Percentiles rank a stretch among this genome's conserved stretches.
Conservation (phyloP, 495 filamentous ascomycete genomes). For the Aspergillus nanangensis region DNA sequence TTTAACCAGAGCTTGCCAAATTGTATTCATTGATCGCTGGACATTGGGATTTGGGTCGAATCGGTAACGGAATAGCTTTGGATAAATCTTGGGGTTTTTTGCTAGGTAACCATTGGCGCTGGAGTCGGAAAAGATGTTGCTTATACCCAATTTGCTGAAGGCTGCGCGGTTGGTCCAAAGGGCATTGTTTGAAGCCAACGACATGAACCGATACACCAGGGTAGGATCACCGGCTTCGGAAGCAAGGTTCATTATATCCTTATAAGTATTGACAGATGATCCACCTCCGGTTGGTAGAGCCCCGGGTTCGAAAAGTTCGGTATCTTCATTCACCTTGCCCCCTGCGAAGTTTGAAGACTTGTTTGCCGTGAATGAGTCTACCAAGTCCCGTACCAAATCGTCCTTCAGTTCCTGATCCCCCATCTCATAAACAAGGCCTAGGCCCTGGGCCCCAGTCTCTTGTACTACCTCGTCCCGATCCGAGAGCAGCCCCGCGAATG, state of each 20-base stretch:
- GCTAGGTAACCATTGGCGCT: constrained; percentile 66
- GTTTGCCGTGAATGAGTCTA: constrained; percentile 79
- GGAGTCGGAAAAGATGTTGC: constrained; percentile 83
- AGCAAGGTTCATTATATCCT: constrained; percentile 88
- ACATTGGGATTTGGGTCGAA: constrained; percentile 94
- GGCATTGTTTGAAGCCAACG: constrained; percentile 85
- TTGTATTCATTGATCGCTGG: constrained; percentile 91
- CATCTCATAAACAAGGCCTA: constrained; percentile 87
- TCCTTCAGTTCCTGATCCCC: constrained; percentile 76
- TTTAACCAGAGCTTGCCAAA: constrained; percentile 90
- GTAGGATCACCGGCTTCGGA: constrained; percentile 92
- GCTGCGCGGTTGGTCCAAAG: constrained; percentile 94
- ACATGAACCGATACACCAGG: constrained; percentile 96
- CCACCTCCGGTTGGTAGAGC: constrained; percentile 87
- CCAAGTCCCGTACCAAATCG: constrained; percentile 78
- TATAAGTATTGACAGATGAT: constrained; percentile 86
- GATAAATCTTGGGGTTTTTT: constrained; percentile 86
- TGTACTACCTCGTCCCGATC: constrained; percentile 92
- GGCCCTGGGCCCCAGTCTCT: constrained; percentile 86
- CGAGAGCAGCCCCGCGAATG: constrained; percentile 81
- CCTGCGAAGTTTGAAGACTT: constrained; percentile 59
- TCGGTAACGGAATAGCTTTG: constrained; percentile 87
- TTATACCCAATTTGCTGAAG: constrained; percentile 90
- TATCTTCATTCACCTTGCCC: constrained; percentile 79
- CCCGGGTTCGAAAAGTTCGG: constrained; percentile 91